Conservation (phyloP, 331 rosid genomes). For the Dryas integrifolia region DNA sequence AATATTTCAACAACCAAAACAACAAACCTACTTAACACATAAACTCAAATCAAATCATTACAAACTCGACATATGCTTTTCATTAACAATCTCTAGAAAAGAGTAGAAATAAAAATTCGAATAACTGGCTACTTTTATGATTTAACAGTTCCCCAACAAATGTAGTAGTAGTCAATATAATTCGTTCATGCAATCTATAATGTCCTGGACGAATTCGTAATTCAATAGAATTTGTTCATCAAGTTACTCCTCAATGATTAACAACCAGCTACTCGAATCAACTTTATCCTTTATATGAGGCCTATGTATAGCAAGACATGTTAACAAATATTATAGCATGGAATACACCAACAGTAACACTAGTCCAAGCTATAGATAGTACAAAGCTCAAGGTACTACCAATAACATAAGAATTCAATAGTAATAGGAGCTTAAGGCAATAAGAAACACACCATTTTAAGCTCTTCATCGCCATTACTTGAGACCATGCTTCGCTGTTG, state of each 20-base stretch:
- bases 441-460: conserved; percentile 62
- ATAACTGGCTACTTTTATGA: neutral
- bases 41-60: conserved; percentile 8
- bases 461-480: conserved; percentile 59
- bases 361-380: neutral
- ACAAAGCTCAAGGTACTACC: neutral
- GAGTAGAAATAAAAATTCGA: neutral
- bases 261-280: neutral
- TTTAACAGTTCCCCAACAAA: neutral
- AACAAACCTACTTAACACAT: neutral
- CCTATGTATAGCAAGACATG: neutral
- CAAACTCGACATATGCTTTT: neutral
- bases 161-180: neutral
- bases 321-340: neutral
- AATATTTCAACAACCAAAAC: conserved; percentile 18
- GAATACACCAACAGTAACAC: conserved; percentile 11
- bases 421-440: conserved; percentile 22
- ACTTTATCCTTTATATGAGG: conserved; percentile 1
- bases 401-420: conserved; percentile 10
- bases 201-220: neutral
- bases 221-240: neutral
- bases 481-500: conserved; percentile 43
- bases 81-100: neutral
- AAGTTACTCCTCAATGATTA: neutral
- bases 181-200: neutral